Evolutionary conservation across 148 eudicot genomes (phyloP), one percentile per base, ranked within the genome.

Genomic region (Diospyros lotus): DNA sequence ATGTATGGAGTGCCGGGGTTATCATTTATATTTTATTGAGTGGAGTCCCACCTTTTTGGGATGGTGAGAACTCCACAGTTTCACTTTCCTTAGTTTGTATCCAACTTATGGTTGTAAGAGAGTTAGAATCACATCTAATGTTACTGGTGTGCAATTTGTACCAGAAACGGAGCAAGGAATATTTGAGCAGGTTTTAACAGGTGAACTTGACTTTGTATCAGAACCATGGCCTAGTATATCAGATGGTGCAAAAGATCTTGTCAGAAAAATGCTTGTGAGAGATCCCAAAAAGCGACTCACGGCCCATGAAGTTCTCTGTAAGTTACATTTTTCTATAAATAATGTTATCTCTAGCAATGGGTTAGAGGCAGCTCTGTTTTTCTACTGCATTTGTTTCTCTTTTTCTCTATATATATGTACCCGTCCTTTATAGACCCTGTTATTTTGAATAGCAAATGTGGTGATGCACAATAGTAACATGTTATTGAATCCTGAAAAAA

Each of bases 11-110:
- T 68, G 86, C 81, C 2, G 86, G 86, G 51, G 86, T 80, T 66
- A 83, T 83, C 43, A 77, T 83, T 58, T 80, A 80, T 59, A 83
- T 83, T 61, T 75, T 83, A 58, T 71, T 83, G 15, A 80, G 83
- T 62, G 86, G 86, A 42, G 83, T 83, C 17, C 86, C 86, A 15
- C 86, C 86, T 53, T 83, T 83, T 71, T 83, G 86, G 86, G 86
- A 80, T 67, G 83, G 86, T 83, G 69, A 78, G 81, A 53, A 50
- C 41, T 60, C 38, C 58, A 56, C 4, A 10, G 1, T 74, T 67
- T 53, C 8, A 28, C 40, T 56, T 62, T 46, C 14, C 15, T 28
- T 38, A 7, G 61, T 5, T 68, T 68, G 3, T n/a, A 2, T 5
- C 40, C 28, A 44, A 18, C 64, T 52, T 75, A 18, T 53, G 39